phyloP scores from a whole-genome alignment of 169 alveolate genomes.

The Plasmodium coatneyi region DNA sequence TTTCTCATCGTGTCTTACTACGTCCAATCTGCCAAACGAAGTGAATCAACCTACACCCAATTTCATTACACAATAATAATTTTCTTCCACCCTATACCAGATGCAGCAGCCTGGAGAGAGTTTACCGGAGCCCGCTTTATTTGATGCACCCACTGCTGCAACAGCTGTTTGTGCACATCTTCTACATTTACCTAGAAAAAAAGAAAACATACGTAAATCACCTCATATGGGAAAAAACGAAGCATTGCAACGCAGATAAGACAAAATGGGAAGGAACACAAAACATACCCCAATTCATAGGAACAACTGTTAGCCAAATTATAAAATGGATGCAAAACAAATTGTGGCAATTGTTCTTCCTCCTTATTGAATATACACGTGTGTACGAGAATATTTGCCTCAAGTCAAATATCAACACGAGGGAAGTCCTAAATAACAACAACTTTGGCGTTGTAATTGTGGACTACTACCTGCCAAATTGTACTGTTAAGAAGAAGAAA shows the following conservation, averaged over 20 bases:
- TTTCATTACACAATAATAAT: background rate
- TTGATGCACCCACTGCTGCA: conserved; percentile 33
- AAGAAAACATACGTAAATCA: conserved; percentile 21
- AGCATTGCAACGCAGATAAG: background rate
- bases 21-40: background rate
- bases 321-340: conserved; percentile 5
- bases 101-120: conserved; percentile 34
- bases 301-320: background rate
- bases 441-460: conserved; percentile 48
- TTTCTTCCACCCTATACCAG: conserved; percentile 5
- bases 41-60: background rate
- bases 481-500: conserved; percentile 37
- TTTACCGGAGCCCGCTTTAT: conserved; percentile 40
- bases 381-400: conserved; percentile 32
- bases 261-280: background rate
- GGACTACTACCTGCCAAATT: conserved; percentile 59
- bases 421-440: conserved; percentile 52
- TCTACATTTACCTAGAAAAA: conserved; percentile 44
- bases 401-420: conserved; percentile 18
- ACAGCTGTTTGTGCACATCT: conserved; percentile 47
- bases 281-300: background rate
- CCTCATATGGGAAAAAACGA: background rate
- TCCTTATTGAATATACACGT: conserved; percentile 39
- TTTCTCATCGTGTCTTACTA: background rate
- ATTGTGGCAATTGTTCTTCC: conserved; percentile 12